Percentiles rank a stretch among this genome's conserved stretches.
Conservation (phyloP, 768 basidiomycete genomes). For the Aureoboletus auriporus region DNA sequence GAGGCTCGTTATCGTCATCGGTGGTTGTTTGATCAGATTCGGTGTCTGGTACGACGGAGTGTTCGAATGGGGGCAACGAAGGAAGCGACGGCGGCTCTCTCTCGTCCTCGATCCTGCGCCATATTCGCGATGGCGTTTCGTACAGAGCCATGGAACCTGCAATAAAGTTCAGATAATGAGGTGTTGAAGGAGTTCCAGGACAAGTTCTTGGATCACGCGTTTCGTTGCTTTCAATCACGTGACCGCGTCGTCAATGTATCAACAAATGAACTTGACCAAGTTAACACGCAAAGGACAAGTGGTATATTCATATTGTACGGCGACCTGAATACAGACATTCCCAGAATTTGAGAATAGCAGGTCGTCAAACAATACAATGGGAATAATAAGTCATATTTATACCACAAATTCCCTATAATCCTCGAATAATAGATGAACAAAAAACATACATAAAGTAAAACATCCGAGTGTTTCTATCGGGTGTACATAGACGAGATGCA, state of each 20-base stretch:
- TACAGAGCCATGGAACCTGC: constrained; percentile 43
- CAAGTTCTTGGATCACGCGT: constrained; percentile 10
- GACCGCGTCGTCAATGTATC: too few species aligned
- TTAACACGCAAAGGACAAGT: not conserved
- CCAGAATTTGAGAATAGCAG: too few species aligned
- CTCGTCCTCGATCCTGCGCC: constrained; percentile 79
- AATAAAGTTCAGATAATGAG: not conserved
- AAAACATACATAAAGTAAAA: constrained; percentile 5
- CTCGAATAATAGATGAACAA: not conserved
- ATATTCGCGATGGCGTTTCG: constrained; percentile 83
- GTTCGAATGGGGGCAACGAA: constrained; percentile 68
- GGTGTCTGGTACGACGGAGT: constrained; percentile 44
- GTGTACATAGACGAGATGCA: not conserved
- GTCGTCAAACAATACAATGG: not conserved
- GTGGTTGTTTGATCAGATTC: constrained; percentile 34
- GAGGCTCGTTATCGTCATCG: constrained; percentile 40
- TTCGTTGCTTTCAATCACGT: constrained; percentile 19
- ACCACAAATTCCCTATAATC: not conserved
- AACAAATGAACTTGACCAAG: too few species aligned
- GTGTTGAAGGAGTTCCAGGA: too few species aligned
- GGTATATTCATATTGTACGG: not conserved
- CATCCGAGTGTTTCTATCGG: not conserved
- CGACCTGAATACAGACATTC: too few species aligned
- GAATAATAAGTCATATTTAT: not conserved
- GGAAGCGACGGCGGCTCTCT: constrained; percentile 80